Evolutionary conservation across 441 rosid genomes (phyloP).

Genomic region (Bruguiera hainesii): DNA sequence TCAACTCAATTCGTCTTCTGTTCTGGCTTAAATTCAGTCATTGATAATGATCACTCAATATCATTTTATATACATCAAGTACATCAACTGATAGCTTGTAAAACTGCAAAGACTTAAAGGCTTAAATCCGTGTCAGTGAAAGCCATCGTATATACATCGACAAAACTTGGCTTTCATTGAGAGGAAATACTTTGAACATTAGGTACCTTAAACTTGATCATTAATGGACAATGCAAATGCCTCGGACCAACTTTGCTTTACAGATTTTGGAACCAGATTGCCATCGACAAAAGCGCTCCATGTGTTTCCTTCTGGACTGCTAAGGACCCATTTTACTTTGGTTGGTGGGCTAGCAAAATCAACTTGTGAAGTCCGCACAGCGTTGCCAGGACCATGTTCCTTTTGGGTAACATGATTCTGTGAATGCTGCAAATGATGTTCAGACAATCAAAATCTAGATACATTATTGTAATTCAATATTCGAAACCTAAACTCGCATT

Average conservation of each 20-base stretch:
- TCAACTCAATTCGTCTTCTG: too few relatives aligned
- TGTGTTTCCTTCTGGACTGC: constrained; percentile 33
- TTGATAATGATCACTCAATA: too few relatives aligned
- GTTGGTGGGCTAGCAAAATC: constrained; percentile 30
- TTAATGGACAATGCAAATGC: constrained; percentile 31
- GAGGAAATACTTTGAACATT: too few relatives aligned
- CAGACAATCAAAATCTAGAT: not conserved
- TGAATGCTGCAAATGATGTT: constrained; percentile 20
- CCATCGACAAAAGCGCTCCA: constrained; percentile 42
- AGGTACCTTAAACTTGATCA: constrained; percentile 14
- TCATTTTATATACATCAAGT: too few relatives aligned
- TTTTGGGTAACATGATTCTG: constrained; percentile 18
- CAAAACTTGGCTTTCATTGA: too few relatives aligned
- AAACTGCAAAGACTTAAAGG: too few relatives aligned
- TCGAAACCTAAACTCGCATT: too few relatives aligned
- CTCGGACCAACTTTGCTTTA: constrained; percentile 44
- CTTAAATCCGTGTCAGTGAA: too few relatives aligned
- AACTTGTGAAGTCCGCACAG: constrained; percentile 18
- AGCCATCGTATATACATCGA: too few relatives aligned
- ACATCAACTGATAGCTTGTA: too few relatives aligned
- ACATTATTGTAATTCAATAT: not conserved
- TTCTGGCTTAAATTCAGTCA: too few relatives aligned
- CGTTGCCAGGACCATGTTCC: constrained; percentile 10
- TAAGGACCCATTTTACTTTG: constrained; percentile 52
- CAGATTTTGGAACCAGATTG: constrained; percentile 32